These are phyloP conservation scores for Dactylonectria macrodidyma DNA, from an alignment of 2,329 filamentous ascomycete genomes.

Conservation along the genomic window DNA sequence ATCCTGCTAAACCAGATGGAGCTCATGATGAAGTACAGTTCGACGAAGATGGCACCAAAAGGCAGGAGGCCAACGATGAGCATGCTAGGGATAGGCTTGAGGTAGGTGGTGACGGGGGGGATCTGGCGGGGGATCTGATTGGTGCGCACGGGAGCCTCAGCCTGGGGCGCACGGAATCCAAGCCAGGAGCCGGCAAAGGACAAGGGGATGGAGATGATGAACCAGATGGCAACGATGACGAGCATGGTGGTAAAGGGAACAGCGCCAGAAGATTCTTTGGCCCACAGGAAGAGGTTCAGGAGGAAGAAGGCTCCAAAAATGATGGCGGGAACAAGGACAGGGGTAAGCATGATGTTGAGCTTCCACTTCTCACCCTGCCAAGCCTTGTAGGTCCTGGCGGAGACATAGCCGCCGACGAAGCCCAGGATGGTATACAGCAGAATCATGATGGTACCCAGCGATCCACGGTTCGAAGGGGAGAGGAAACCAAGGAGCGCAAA, in stretches of 20 bases:
- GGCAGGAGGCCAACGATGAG: constrained; percentile 92
- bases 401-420: constrained; percentile 92
- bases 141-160: constrained; percentile 88
- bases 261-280: constrained; percentile 90
- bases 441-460: constrained; percentile 92
- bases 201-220: constrained; percentile 93
- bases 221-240: constrained; percentile 94
- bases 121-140: constrained; percentile 99
- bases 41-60: constrained; percentile 97
- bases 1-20: constrained; percentile 99
- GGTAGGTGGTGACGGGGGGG: constrained; percentile 85
- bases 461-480: constrained; percentile 95
- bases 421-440: constrained; percentile 94
- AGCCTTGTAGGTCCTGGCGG: constrained; percentile 92
- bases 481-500: constrained; percentile 96
- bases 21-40: constrained; percentile 99
- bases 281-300: constrained; percentile 96
- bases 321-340: constrained; percentile 85
- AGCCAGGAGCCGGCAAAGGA: constrained; percentile 94
- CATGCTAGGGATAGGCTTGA: constrained; percentile 90
- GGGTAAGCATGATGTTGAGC: constrained; percentile 90
- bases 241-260: constrained; percentile 98
- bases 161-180: constrained; percentile 82
- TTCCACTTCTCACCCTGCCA: constrained; percentile 96
- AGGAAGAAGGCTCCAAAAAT: constrained; percentile 94